Base-by-base conservation (phyloP, 2,329 filamentous ascomycete species). In the Didymella arachidicola region DNA sequence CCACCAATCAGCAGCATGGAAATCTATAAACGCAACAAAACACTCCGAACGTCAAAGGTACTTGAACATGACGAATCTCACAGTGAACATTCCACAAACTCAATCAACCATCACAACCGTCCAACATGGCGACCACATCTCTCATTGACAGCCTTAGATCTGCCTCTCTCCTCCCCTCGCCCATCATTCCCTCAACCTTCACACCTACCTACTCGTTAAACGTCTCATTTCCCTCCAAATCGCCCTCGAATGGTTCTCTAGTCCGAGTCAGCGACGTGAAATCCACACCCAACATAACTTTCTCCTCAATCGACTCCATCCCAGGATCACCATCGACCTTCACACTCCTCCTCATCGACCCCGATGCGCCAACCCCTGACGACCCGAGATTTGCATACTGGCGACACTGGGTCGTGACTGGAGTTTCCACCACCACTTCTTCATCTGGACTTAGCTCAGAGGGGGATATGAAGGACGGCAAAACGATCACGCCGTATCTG, bases 301-400 rank as follows among this genome's bases (percentile, higher is more conserved):
- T 70, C 81, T 36, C 67, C 59, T 6, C 80, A 78, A 32, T 6
- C 30, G 12, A 16, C 3, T 36, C 32, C 16, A 45, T 57, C 62
- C 2, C 61, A 7, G 14, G 34, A 43, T 3, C 39, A 0, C 18
- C 55, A 3, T 52, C 57, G 46, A 62, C 78, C 1, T 85, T 83
- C 69, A 77, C 79, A 34, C 72, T 84, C 49, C 72, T 85, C 61
- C 75, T 86, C 39, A 76, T 84, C 22, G 84, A 85, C 54, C 83
- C 83, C 0, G 84, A 85, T 58, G 83, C 83, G 19, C 84, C 84
- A 0, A 85, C 82, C 0, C 84, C 83, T 0, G 81, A 83, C 34
- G 81, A 85, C 49, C 82, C 82, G 6, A 84, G 82, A 64, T 85
- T 83, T 65, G 80, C 82, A 0, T 84, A 82, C 65, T 85, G 83